A percentile compares a stretch with the other conserved stretches of the same genome.
Evolutionary conservation across 257 asterid genomes (phyloP).

Genomic region (Leonotis leonurus): DNA sequence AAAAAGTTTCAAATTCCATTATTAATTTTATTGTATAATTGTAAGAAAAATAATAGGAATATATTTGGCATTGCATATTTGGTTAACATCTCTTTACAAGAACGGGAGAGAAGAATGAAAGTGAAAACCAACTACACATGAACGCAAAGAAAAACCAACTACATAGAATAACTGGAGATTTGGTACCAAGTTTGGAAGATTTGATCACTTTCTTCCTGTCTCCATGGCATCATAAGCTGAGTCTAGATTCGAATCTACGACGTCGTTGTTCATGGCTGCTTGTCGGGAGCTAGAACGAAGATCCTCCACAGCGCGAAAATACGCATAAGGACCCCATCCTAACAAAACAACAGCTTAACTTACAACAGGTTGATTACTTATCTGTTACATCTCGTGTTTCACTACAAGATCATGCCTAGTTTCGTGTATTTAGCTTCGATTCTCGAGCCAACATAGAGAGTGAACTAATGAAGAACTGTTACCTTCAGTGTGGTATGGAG

Average conservation of each 20-base stretch:
- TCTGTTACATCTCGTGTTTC: not conserved
- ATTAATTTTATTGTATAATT: no score
- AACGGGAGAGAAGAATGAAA: not conserved
- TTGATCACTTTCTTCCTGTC: conserved; percentile 24
- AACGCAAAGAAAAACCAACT: not conserved
- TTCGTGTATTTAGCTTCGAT: not conserved
- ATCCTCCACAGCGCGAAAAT: conserved; percentile 63
- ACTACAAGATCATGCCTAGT: not conserved
- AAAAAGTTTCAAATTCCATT: no score
- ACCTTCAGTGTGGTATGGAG: conserved; percentile 75
- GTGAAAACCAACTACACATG: not conserved
- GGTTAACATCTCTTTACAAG: not conserved
- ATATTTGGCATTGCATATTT: no score
- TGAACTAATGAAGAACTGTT: not conserved
- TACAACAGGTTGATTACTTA: not conserved
- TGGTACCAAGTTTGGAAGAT: not conserved
- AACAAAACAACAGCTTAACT: not conserved
- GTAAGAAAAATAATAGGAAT: no score
- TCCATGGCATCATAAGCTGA: conserved; percentile 35
- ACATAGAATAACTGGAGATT: conserved; percentile 2
- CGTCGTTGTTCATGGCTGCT: conserved; percentile 5
- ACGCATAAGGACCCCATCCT: conserved; percentile 83
- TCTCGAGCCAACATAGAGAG: not conserved
- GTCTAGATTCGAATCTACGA: conserved; percentile 9
- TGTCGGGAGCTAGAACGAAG: conserved; percentile 25